phyloP scores from a whole-genome alignment of 352 stramenopile genomes.

The Discostella stelligera region DNA sequence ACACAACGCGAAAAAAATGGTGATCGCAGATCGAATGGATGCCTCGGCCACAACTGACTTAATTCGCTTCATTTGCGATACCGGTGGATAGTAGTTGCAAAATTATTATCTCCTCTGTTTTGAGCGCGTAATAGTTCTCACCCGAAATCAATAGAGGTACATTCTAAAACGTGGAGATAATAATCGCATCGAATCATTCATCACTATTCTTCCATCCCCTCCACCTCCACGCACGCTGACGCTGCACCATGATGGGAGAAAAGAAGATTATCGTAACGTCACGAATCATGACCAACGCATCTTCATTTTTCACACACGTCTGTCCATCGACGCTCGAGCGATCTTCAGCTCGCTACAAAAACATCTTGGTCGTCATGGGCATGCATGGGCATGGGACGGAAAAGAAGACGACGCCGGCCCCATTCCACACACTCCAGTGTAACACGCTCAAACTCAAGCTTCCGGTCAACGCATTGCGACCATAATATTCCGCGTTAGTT shows the following conservation, averaged over 20 bases:
- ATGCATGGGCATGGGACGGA: neutral
- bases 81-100: no score
- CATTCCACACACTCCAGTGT: no score
- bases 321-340: neutral
- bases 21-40: neutral
- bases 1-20: neutral
- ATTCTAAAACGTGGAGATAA: neutral
- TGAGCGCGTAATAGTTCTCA: neutral
- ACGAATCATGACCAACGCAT: neutral
- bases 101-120: no score
- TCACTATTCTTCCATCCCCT: neutral
- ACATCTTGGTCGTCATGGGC: neutral
- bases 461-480: no score
- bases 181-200: neutral
- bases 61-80: no score
- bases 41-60: neutral
- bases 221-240: neutral
- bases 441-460: no score
- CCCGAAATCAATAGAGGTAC: no score
- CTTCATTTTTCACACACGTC: neutral
- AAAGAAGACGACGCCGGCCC: conserved; percentile 4
- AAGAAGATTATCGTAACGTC: neutral
- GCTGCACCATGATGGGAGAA: neutral
- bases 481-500: no score
- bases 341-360: neutral